Evolutionary conservation across 1,284 basidiomycete genomes (phyloP).

Genomic region (Marasmius oreades): DNA sequence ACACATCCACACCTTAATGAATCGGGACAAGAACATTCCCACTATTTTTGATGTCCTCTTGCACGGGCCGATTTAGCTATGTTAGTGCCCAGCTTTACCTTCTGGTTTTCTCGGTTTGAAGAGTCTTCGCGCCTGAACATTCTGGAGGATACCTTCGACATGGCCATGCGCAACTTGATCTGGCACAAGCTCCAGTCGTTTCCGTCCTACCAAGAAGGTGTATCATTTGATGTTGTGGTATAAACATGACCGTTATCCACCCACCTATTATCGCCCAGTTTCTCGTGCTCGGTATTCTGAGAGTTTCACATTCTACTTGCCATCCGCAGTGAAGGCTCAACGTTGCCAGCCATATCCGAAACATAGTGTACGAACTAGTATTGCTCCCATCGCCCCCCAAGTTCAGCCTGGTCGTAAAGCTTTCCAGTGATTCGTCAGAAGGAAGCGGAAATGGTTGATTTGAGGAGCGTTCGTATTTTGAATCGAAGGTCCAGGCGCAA

Average conservation of each 20-base stretch:
- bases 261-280: constrained; percentile 89
- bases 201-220: constrained; percentile 25
- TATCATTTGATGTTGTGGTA: constrained; percentile 7
- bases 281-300: constrained; percentile 89
- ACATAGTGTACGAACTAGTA: constrained; percentile 71
- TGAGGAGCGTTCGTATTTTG: constrained; percentile 47
- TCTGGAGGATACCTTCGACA: constrained; percentile 41
- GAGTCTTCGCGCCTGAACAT: constrained; percentile 50
- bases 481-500: constrained; percentile 79
- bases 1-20: neutral
- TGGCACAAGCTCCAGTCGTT: constrained; percentile 17
- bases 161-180: constrained; percentile 34
- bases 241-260: constrained; percentile 23
- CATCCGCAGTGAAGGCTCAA: constrained; percentile 76
- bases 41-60: neutral
- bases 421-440: constrained; percentile 11
- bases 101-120: constrained; percentile 72
- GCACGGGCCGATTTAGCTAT: neutral
- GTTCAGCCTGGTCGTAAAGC: constrained; percentile 49
- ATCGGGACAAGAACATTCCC: too few species aligned
- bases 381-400: constrained; percentile 55
- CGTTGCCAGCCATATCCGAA: constrained; percentile 79
- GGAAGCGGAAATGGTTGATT: neutral
- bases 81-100: constrained; percentile 51
- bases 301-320: constrained; percentile 79